A percentile compares a stretch with the other conserved stretches of the same genome.
phyloP scores from a whole-genome alignment of 1,139 yeast genomes.

The Zhuliangozyma blackwelliae region DNA sequence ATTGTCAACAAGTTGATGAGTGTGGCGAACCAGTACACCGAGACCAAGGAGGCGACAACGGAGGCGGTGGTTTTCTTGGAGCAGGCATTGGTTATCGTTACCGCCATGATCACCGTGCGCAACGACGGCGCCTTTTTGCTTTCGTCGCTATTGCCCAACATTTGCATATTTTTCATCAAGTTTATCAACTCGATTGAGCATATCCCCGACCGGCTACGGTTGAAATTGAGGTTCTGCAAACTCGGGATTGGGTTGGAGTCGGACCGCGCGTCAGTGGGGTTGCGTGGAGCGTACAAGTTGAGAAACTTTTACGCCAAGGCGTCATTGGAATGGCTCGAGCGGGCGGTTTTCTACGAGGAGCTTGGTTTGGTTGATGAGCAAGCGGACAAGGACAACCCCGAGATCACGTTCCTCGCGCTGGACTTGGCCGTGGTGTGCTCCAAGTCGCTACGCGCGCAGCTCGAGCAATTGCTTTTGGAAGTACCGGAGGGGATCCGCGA shows the following conservation, averaged over 20 bases:
- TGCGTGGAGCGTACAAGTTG: conserved; percentile 52
- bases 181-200: conserved; percentile 32
- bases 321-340: conserved; percentile 67
- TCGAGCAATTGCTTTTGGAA: conserved; percentile 56
- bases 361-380: conserved; percentile 4
- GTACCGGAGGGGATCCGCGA: conserved; percentile 59
- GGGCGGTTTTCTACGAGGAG: conserved; percentile 39
- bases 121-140: conserved; percentile 39
- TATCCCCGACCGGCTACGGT: conserved; percentile 37
- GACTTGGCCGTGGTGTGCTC: conserved; percentile 69
- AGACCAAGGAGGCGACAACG: conserved; percentile 21
- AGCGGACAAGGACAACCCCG: conserved; percentile 2
- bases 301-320: conserved; percentile 61
- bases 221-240: conserved; percentile 58
- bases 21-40: conserved; percentile 23
- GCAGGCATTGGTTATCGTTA: conserved; percentile 34
- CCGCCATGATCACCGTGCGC: conserved; percentile 32
- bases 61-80: conserved; percentile 36
- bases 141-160: conserved; percentile 30
- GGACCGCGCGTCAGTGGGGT: conserved; percentile 32
- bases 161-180: conserved; percentile 26
- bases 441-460: conserved; percentile 50
- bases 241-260: conserved; percentile 48
- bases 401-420: conserved; percentile 43
- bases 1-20: conserved; percentile 30